Base-by-base conservation (phyloP, 345 rosid genomes). In the Clausena lansium region DNA sequence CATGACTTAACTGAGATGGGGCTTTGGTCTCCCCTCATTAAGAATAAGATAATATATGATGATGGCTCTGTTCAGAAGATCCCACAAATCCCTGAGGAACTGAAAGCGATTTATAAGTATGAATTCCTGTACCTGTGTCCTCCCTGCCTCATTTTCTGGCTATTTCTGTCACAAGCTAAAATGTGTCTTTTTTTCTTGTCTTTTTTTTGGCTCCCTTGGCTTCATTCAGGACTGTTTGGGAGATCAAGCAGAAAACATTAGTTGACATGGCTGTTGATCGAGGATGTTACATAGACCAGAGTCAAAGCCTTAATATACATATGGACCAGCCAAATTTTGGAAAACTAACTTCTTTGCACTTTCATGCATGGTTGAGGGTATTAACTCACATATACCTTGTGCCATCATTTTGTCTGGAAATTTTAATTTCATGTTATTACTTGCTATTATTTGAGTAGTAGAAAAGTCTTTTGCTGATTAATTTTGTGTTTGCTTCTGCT, bases 241-340 rank as follows among this genome's bases (percentile, higher is more conserved):
- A 94, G 90, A 94, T 94, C 86, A 94, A 90, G 88, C 98, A 94
- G 81, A 93, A 81, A 88, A 91, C 91, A 5, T 67, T 94, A 81
- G 98, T 94, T 11, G 98, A 93, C 39, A 93, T 93, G 98, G 98
- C 95, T 30, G 94, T 84, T 63, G 94, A 94, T 85, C 97, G 98
- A 78, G 98, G 98, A 59, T 91, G 97, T 83, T 95, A 83, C 76
- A 93, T 93, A 64, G 98, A 95, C 78, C 98, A 93, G 83, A 95
- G 98, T 69, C 98, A 95, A 79, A 95, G 98, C 85, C 86, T 93
- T 76, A 95, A 95, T 58, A 93, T 94, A 75, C 97, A 94, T 69
- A 92, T 94, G 98, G 97, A 92, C 47, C 92, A 90, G 74, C 95
- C 98, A 38, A 94, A 90, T 83, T 90, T 92, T 36, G 97, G 92